Conservation (phyloP, 2,329 filamentous ascomycete genomes). For the Pseudogymnoascus sp. region DNA sequence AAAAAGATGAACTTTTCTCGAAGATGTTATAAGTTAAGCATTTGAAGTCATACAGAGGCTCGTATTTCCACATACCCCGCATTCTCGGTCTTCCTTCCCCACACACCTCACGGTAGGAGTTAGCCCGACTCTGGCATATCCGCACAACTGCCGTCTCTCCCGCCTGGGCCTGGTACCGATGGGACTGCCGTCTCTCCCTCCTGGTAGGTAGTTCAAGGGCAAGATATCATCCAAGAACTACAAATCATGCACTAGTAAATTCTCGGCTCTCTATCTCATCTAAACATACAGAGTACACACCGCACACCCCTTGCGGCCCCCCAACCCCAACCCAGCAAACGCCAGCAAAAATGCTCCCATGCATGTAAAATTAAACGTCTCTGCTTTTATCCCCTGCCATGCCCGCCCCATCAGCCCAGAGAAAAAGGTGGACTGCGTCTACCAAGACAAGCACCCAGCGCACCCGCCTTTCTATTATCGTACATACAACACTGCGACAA, state of each 20-base stretch:
- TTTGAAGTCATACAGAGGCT: not conserved
- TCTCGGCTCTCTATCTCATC: not conserved
- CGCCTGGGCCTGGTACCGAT: not conserved
- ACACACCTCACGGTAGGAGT: not conserved
- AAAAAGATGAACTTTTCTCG: not conserved
- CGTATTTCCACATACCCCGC: not conserved
- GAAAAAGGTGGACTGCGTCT: not conserved
- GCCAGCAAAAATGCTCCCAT: constrained; percentile 7
- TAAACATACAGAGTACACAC: constrained; percentile 7
- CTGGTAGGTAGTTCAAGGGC: not conserved
- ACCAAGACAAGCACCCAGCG: constrained; percentile 1
- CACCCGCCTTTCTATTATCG: constrained; percentile 1
- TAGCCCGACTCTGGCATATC: not conserved
- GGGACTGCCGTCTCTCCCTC: not conserved
- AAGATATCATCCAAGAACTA: not conserved
- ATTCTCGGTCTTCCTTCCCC: not conserved
- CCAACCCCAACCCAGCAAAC: not conserved
- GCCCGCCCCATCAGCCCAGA: constrained; percentile 4
- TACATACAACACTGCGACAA: not conserved
- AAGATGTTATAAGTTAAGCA: not conserved
- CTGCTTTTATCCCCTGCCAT: constrained; percentile 6
- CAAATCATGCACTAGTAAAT: not conserved
- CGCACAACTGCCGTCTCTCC: not conserved
- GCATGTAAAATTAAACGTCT: constrained; percentile 3
- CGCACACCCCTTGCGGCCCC: not conserved